Base-by-base conservation (phyloP, 176 grass and related monocot genomes). In the Lolium rigidum region DNA sequence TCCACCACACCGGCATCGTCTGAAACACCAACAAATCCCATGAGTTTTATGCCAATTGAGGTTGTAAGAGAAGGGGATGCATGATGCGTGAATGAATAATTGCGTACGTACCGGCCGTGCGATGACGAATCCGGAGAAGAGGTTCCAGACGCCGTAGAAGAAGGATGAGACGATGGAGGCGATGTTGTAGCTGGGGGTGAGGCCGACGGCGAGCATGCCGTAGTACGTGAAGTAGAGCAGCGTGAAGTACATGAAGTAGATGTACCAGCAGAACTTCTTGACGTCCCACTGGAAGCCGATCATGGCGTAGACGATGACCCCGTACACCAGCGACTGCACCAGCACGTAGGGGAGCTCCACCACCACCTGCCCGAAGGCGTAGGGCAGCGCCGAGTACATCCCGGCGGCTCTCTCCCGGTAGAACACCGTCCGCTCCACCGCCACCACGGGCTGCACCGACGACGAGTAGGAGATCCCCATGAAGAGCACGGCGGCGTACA, bases 171-270 rank as follows among this genome's bases (percentile, higher is more conserved):
- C 83, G 41, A 92, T 86, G 48, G 90, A 78, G 12, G 87, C 90
- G 13, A 92, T 92, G 79, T 86, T 86, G 87, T 89, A 86, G 58
- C 76, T 86, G 3, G 87, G 90, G 14, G 90, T 92, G 52, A 92
- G 66, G 25, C 87, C 90, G 17, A 92, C 90, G 6, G 83, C 10
- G 54, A 92, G 66, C 90, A 92, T 92, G 54, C 90, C 90, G 16
- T 89, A 92, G 76, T 76, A 89, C 64, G 90, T 92, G 87, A 92
- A 92, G 83, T 89, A 92, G 6, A 92, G 87, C 25, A 92, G 77
- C 22, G 90, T 92, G 87, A 92, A 92, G 86, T 86, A 92, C 90
- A 92, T 92, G 82, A 88, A 92, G 76, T 88, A 92, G 48, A 92
- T 57, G 82, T 92, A 92, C 90, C 90, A 92, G 24, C 80, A 88